Conservation (phyloP, 192 early-diverging fungal species). For the Rhizophagus prolifer region DNA sequence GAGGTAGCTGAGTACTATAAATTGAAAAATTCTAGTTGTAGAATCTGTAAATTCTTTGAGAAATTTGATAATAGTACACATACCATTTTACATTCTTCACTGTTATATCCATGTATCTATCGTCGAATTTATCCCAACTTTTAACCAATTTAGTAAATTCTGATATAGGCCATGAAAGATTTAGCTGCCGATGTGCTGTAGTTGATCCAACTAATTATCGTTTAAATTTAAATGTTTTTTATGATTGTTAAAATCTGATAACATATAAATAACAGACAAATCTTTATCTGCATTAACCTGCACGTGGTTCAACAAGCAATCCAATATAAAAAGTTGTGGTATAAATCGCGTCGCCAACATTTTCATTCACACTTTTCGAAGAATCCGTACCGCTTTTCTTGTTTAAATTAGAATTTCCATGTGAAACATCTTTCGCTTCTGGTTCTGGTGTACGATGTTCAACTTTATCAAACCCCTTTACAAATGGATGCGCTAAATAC, state of each 20-base stretch:
- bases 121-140: slow-evolving; percentile 76
- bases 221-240: not conserved
- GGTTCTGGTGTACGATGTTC: slow-evolving; percentile 61
- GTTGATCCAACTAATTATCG: slow-evolving; percentile 36
- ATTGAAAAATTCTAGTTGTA: not conserved
- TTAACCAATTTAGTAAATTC: slow-evolving; percentile 87
- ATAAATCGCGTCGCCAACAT: slow-evolving; percentile 26
- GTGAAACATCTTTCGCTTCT: slow-evolving; percentile 65
- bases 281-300: slow-evolving; percentile 35
- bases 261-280: not conserved
- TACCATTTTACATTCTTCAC: slow-evolving; percentile 62
- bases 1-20: not conserved
- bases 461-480: slow-evolving; percentile 79
- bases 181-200: slow-evolving; percentile 61
- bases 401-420: slow-evolving; percentile 58
- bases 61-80: not conserved
- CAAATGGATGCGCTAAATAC: slow-evolving; percentile 83
- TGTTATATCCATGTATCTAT: slow-evolving; percentile 62
- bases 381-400: slow-evolving; percentile 25
- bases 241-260: no score
- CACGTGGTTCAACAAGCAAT: slow-evolving; percentile 61
- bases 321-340: slow-evolving; percentile 92
- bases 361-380: slow-evolving; percentile 29
- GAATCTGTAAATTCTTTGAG: not conserved
- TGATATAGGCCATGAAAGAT: slow-evolving; percentile 76